A percentile compares a stretch with the other conserved stretches of the same genome.
Evolutionary conservation across 179 eudicot genomes (phyloP).

Genomic region (Corrigiola litoralis): DNA sequence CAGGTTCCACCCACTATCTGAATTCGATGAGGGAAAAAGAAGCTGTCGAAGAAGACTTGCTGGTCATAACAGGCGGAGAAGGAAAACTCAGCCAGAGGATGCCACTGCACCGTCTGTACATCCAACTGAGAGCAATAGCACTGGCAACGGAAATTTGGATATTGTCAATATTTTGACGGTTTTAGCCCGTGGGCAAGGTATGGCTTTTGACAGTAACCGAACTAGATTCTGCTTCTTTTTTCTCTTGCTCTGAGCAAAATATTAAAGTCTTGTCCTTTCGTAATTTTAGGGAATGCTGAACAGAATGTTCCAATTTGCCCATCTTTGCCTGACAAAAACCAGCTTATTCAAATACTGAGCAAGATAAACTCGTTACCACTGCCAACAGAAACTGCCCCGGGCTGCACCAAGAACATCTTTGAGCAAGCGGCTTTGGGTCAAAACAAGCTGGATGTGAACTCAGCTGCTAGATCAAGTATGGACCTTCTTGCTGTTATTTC

Average conservation of each 20-base stretch:
- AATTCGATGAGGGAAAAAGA: conserved; percentile 92
- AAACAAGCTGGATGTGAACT: conserved; percentile 25
- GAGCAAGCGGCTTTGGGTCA: conserved; percentile 38
- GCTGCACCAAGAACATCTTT: conserved; percentile 13
- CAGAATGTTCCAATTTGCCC: conserved; percentile 31
- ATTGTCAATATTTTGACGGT: conserved; percentile 63
- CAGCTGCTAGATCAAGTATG: conserved; percentile 42
- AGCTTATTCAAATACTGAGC: conserved; percentile 60
- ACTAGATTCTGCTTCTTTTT: not conserved
- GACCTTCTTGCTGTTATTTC: conserved; percentile 49
- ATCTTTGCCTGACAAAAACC: conserved; percentile 48
- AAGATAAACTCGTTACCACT: conserved; percentile 58
- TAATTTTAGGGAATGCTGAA: conserved; percentile 44
- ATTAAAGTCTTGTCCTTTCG: conserved; percentile 3
- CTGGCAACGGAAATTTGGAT: conserved; percentile 43
- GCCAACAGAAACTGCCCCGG: conserved; percentile 31
- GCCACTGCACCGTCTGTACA: conserved; percentile 33
- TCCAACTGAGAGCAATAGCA: conserved; percentile 30
- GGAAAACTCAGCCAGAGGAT: conserved; percentile 87
- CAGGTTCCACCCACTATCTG: conserved; percentile 80
- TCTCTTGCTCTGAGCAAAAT: not conserved
- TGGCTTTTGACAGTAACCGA: not conserved
- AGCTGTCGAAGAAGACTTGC: conserved; percentile 97
- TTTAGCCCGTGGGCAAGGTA: conserved; percentile 71
- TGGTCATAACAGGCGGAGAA: conserved; percentile 80